A percentile compares a stretch with the other conserved stretches of the same genome.
Evolutionary conservation across 2,329 filamentous ascomycete genomes (phyloP).

Genomic region (Xylariaceae sp.): DNA sequence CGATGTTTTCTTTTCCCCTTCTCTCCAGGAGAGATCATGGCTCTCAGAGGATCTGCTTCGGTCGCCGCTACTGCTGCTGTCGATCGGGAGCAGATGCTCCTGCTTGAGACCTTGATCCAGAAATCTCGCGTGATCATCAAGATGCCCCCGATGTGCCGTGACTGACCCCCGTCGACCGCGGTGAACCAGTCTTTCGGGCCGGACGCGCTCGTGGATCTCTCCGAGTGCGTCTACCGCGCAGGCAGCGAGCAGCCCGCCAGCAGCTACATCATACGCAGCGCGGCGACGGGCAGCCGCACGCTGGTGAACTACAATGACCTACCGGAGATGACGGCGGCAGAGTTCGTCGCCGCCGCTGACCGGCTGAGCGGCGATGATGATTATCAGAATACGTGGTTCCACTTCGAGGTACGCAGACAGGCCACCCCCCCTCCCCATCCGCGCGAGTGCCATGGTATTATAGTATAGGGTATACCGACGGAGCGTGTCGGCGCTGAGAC

Average conservation of each 20-base stretch:
- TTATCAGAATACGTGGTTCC: constrained; percentile 59
- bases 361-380: constrained; percentile 24
- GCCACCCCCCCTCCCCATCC: constrained; percentile 14
- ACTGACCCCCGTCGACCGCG: too few species aligned
- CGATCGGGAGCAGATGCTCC: too few species aligned
- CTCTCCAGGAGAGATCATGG: too few species aligned
- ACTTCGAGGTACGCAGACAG: constrained; percentile 54
- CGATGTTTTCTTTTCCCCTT: too few species aligned
- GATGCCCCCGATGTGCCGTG: too few species aligned
- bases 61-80: too few species aligned
- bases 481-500: constrained; percentile 6
- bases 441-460: too few species aligned
- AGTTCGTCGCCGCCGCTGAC: constrained; percentile 45
- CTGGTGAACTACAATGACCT: constrained; percentile 64
- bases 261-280: constrained; percentile 61
- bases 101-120: too few species aligned
- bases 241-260: constrained; percentile 50
- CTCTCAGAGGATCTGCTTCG: too few species aligned
- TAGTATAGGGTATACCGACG: too few species aligned
- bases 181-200: constrained; percentile 49
- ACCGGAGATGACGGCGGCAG: constrained; percentile 56
- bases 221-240: constrained; percentile 52
- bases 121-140: too few species aligned
- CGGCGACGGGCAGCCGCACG: constrained; percentile 52
- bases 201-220: constrained; percentile 35